Evolutionary conservation across 106 monocot genomes (phyloP), one percentile per base, ranked within the genome.

Genomic region (Dioscorea dumetorum): DNA sequence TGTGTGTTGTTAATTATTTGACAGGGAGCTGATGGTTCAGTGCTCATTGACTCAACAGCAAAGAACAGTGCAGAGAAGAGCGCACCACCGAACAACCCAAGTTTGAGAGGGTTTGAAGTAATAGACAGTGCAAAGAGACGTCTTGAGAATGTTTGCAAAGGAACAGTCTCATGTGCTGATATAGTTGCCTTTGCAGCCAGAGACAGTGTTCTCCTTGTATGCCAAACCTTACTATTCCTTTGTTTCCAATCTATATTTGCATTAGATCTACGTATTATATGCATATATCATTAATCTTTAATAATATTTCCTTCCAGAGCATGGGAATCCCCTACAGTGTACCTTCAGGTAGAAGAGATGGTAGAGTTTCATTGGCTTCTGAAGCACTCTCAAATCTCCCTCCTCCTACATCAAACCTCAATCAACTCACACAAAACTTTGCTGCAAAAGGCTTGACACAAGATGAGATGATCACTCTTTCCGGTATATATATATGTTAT

Each of bases 91-190:
- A 79, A 79, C 57, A 64, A 48, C 32, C 22, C 22, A 13, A 79
- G 73, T 57, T 48, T 79, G 18, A 50, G 63, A 31, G 67, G 73
- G 32, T 79, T 68, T 28, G 79, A 79, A 10, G 21, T 79, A 15
- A 63, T 79, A 31, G 73, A 73, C 68, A 22, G 48, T 22, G 48
- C 73, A 5, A 79, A 79, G 63, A 21, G 22, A 57, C 22, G 22
- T 24, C 23, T 79, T 20, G 79, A 79, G 49, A 52, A 22, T 22
- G 69, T n/a, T 8, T 74, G 79, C 64, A 24, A 53, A 32, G 70
- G 74, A 48, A 57, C 34, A 0, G 79, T 80, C 57, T 80, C 79
- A n/a, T 80, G 79, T 41, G 64, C 79, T 8, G 79, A 80, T 52
- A 70, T 80, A 7, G 28, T 80, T 4, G 74, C 79, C 4, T 80